A percentile compares a stretch with the other conserved stretches of the same genome.
Evolutionary conservation across 352 stramenopile species (phyloP).

Genomic region (Phytophthora quininea): DNA sequence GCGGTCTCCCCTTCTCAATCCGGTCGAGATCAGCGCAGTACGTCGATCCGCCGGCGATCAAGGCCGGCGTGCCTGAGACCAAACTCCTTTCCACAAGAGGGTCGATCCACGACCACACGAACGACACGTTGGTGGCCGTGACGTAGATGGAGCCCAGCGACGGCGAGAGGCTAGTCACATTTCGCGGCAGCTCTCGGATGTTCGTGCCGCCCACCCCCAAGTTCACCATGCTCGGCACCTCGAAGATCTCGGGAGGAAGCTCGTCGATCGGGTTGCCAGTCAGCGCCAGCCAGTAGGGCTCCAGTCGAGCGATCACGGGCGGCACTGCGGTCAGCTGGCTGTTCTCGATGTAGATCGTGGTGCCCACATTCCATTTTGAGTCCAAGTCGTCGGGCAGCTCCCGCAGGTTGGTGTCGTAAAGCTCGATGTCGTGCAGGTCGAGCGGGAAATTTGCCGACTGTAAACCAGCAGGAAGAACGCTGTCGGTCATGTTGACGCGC

Average conservation of each 20-base stretch:
- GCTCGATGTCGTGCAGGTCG: constrained; percentile 39
- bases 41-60: background rate
- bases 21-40: background rate
- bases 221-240: background rate
- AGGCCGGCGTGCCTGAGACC: background rate
- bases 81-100: background rate
- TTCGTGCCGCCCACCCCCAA: constrained; percentile 3
- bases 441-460: constrained; percentile 30
- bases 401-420: constrained; percentile 40
- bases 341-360: constrained; percentile 27
- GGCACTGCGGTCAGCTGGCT: constrained; percentile 24
- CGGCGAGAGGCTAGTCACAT: background rate
- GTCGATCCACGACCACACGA: background rate
- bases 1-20: background rate
- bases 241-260: constrained; percentile 13
- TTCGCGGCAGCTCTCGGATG: constrained; percentile 2
- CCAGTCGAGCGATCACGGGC: constrained; percentile 10
- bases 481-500: constrained; percentile 40
- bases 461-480: constrained; percentile 34
- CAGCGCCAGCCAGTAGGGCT: constrained; percentile 20
- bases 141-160: background rate
- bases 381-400: constrained; percentile 36
- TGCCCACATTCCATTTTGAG: constrained; percentile 27
- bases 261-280: constrained; percentile 19
- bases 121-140: background rate